Percentiles rank a stretch among this genome's conserved stretches.
Evolutionary conservation across 2,329 filamentous ascomycete genomes (phyloP).

Genomic region (Talaromyces sp.): DNA sequence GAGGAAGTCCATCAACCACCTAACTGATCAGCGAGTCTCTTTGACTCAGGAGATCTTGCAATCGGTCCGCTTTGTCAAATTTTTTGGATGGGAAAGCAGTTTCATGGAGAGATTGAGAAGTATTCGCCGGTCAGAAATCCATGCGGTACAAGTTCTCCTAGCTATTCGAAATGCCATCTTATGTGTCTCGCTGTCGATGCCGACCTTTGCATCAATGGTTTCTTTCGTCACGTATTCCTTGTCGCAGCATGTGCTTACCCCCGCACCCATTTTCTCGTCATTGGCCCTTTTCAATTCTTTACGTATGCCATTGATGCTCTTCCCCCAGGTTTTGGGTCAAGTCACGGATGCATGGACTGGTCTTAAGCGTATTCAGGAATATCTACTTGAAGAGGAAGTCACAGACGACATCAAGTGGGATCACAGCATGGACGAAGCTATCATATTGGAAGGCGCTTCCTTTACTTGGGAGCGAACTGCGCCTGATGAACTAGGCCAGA

Average conservation of each 20-base stretch:
- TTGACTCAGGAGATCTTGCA: slow-evolving; percentile 90
- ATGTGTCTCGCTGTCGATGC: slow-evolving; percentile 75
- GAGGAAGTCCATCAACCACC: slow-evolving; percentile 79
- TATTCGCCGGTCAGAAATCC: slow-evolving; percentile 73
- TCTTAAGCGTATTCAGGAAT: slow-evolving; percentile 80
- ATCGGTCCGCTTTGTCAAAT: slow-evolving; percentile 92
- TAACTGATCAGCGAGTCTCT: slow-evolving; percentile 88
- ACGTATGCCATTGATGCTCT: slow-evolving; percentile 81
- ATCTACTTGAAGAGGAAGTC: slow-evolving; percentile 79
- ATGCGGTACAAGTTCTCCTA: slow-evolving; percentile 77
- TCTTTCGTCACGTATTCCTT: slow-evolving; percentile 77
- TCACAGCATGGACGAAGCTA: slow-evolving; percentile 51
- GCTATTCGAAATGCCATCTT: slow-evolving; percentile 82
- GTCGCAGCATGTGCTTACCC: slow-evolving; percentile 64
- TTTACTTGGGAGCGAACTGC: slow-evolving; percentile 77
- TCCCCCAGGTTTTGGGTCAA: slow-evolving; percentile 85
- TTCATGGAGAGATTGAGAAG: slow-evolving; percentile 74
- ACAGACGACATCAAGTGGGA: slow-evolving; percentile 65
- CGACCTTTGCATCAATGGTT: slow-evolving; percentile 92
- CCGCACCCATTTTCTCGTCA: slow-evolving; percentile 85
- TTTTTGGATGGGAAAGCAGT: slow-evolving; percentile 89
- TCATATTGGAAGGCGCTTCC: slow-evolving; percentile 67
- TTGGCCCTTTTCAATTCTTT: slow-evolving; percentile 90
- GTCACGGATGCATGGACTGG: slow-evolving; percentile 87
- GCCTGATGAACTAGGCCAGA: slow-evolving; percentile 16